Conservation (phyloP, 2,329 filamentous ascomycete genomes). For the Cercospora zeae-maydis region DNA sequence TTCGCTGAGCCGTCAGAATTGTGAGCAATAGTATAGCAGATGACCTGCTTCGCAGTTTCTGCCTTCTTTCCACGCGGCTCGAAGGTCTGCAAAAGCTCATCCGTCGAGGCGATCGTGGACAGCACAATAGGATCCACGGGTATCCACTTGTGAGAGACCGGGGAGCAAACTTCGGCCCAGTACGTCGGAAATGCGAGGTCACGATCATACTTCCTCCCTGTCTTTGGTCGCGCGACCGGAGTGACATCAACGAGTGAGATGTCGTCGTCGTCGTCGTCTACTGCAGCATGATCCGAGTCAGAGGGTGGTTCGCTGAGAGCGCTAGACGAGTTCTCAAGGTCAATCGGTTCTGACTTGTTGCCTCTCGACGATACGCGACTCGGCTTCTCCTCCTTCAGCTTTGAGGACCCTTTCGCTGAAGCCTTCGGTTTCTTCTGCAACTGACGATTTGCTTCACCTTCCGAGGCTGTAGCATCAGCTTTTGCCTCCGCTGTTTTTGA, state of each 20-base stretch:
- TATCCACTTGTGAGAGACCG: constrained; percentile 72
- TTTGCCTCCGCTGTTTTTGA: constrained; percentile 23
- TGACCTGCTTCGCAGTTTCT: constrained; percentile 81
- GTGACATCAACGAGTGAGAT: constrained; percentile 59
- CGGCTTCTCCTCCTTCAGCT: constrained; percentile 21
- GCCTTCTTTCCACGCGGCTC: constrained; percentile 81
- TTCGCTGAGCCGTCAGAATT: constrained; percentile 84
- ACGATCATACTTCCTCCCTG: constrained; percentile 59
- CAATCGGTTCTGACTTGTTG: constrained; percentile 40
- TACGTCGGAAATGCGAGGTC: constrained; percentile 84
- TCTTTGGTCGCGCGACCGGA: constrained; percentile 42
- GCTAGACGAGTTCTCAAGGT: constrained; percentile 50
- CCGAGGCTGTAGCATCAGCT: constrained; percentile 1
- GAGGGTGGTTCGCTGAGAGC: constrained; percentile 43
- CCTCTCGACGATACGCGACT: constrained; percentile 29
- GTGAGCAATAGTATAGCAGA: constrained; percentile 83
- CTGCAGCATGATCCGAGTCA: constrained; percentile 33
- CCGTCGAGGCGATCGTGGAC: constrained; percentile 66
- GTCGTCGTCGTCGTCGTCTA: constrained; percentile 52
- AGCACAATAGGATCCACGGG: constrained; percentile 72
- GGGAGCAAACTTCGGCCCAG: constrained; percentile 87
- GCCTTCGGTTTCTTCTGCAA: constrained; percentile 20
- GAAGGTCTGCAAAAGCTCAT: constrained; percentile 69
- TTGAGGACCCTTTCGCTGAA: constrained; percentile 17
- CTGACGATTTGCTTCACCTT: constrained; percentile 12